A percentile compares a stretch with the other conserved stretches of the same genome.
Conservation (phyloP, 2,329 filamentous ascomycete species). For the Alternaria brassicicola region DNA sequence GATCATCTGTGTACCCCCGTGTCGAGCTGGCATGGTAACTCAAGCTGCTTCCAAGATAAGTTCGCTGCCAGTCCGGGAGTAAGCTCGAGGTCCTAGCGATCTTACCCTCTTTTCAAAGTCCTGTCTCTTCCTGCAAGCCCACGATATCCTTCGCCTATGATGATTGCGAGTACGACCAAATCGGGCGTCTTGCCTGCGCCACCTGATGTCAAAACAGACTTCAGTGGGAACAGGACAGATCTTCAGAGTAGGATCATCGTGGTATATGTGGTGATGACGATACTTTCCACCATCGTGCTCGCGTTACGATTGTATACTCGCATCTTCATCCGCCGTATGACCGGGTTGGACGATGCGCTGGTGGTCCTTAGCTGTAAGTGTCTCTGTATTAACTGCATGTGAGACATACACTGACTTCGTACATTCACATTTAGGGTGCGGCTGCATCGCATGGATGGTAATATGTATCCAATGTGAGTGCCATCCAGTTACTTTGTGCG, state of each 20-base stretch:
- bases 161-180: slow-evolving; percentile 6
- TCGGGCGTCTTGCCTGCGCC: slow-evolving; percentile 18
- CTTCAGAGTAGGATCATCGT: slow-evolving; percentile 19
- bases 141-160: background rate
- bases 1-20: slow-evolving; percentile 2
- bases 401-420: background rate
- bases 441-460: slow-evolving; percentile 23
- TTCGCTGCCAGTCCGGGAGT: slow-evolving; percentile 2
- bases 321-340: slow-evolving; percentile 13
- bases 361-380: slow-evolving; percentile 16
- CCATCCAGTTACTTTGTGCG: background rate
- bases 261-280: slow-evolving; percentile 19
- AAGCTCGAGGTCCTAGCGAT: background rate
- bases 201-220: slow-evolving; percentile 7
- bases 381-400: background rate
- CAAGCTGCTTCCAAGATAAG: slow-evolving; percentile 14
- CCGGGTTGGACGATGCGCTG: slow-evolving; percentile 22
- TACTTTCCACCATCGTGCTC: slow-evolving; percentile 18
- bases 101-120: background rate
- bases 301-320: slow-evolving; percentile 26
- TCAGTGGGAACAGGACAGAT: slow-evolving; percentile 17
- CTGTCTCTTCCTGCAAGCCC: background rate
- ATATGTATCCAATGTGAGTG: slow-evolving; percentile 16
- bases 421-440: slow-evolving; percentile 1
- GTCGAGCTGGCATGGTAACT: slow-evolving; percentile 3